Evolutionary conservation across 768 basidiomycete genomes (phyloP).

Genomic region (Pholiota molesta): DNA sequence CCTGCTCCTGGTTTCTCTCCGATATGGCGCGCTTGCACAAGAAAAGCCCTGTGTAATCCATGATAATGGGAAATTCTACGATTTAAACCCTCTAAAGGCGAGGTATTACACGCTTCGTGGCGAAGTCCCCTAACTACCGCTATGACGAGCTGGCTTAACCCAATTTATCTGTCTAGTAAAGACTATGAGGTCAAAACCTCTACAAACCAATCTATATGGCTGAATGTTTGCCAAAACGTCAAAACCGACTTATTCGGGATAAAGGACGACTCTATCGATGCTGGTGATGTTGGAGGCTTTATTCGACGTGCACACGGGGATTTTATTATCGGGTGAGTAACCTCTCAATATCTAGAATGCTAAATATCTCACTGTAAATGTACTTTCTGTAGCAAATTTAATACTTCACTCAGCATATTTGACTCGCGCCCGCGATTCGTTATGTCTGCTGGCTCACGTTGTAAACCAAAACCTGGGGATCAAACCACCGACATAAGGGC

Average conservation of each 20-base stretch:
- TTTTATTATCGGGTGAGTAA: slow-evolving; percentile 70
- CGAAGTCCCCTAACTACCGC: slow-evolving; percentile 4
- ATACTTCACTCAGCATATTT: slow-evolving; percentile 62
- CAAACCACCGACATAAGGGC: slow-evolving; percentile 42
- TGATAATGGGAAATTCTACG: slow-evolving; percentile 61
- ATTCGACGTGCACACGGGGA: slow-evolving; percentile 64
- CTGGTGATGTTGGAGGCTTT: slow-evolving; percentile 62
- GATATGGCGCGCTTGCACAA: slow-evolving; percentile 25
- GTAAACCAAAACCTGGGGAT: slow-evolving; percentile 47
- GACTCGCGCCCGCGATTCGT: slow-evolving; percentile 57
- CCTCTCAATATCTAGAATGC: not conserved
- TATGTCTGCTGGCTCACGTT: slow-evolving; percentile 66
- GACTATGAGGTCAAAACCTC: slow-evolving; percentile 62
- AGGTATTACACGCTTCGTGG: slow-evolving; percentile 41
- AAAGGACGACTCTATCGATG: slow-evolving; percentile 48
- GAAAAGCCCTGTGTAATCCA: slow-evolving; percentile 68
- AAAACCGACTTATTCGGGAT: slow-evolving; percentile 60
- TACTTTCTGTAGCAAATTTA: slow-evolving; percentile 46
- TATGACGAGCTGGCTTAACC: slow-evolving; percentile 10
- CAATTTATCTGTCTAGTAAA: slow-evolving; percentile 44
- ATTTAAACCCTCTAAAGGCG: slow-evolving; percentile 63
- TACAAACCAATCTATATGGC: slow-evolving; percentile 46
- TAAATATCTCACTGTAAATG: too few species aligned
- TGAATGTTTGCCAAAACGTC: slow-evolving; percentile 69
- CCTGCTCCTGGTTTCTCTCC: slow-evolving; percentile 15